A percentile compares a stretch with the other conserved stretches of the same genome.
Conservation (phyloP, 208 protist species). For the Leishmania braziliensis region DNA sequence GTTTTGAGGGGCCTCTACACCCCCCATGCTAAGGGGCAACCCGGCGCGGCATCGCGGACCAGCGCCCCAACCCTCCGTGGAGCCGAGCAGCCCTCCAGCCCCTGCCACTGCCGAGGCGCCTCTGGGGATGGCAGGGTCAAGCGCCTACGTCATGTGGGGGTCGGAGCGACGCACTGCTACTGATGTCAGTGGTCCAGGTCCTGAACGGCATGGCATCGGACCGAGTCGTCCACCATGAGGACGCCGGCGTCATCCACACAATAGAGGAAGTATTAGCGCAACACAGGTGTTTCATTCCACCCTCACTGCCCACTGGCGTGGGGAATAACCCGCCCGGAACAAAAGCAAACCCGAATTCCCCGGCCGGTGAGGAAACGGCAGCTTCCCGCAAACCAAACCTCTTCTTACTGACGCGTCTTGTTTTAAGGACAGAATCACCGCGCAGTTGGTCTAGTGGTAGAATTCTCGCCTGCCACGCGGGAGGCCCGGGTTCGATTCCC, state of each 20-base stretch:
- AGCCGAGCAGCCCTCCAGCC: too few species aligned
- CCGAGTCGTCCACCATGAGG: neutral
- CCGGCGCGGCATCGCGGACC: too few species aligned
- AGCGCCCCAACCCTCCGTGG: too few species aligned
- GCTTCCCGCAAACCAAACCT: too few species aligned
- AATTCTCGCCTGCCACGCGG: conserved; percentile 92
- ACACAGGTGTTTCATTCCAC: too few species aligned
- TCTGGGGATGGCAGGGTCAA: neutral
- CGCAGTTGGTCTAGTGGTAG: conserved; percentile 95
- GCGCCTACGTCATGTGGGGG: neutral
- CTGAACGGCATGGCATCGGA: neutral
- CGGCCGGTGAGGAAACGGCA: too few species aligned
- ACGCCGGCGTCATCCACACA: neutral
- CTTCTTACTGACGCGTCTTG: too few species aligned
- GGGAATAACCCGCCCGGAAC: neutral
- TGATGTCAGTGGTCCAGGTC: neutral
- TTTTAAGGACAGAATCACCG: too few species aligned
- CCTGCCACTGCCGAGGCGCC: too few species aligned
- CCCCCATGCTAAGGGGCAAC: neutral
- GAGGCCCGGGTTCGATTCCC: conserved; percentile 94
- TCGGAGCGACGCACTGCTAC: neutral
- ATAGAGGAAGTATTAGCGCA: too few species aligned
- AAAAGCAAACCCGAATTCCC: too few species aligned
- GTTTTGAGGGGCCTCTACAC: neutral
- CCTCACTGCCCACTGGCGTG: neutral